Evolutionary conservation across 495 filamentous ascomycete species (phyloP), one percentile per base, ranked within the genome.

Genomic region (Hypoxylon lienhwacheense): DNA sequence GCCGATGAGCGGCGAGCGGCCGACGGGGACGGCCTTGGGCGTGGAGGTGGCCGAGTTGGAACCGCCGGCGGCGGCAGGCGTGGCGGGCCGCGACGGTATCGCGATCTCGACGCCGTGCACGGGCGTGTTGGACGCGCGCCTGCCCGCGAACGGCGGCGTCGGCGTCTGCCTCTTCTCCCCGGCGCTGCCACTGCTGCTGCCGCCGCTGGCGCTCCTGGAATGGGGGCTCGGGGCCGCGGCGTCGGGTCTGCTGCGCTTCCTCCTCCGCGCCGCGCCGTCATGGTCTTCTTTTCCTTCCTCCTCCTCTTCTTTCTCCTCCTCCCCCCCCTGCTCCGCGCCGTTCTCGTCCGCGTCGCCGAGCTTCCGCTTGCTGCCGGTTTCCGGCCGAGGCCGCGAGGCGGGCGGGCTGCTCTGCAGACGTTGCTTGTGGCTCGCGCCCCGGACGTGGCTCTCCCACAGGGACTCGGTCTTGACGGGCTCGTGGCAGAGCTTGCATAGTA

Each of bases 401-500:
- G 40, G 33, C 37, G 10, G 51, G 43, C 8, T 62, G 24, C 29
- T 35, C 16, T 59, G 53, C 1, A 61, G 49, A 1, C 42, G 48
- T 25, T 72, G 71, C 7, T 52, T 70, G 61, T 86, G 84, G 21
- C 61, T 64, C 8, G 68, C 58, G 42, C 73, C 75, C 24, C 75
- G 71, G 5, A 83, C 48, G 56, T 87, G 84, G 3, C 59, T 66
- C 17, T 84, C 74, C 84, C 84, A 87, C 22, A 83, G 65, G 0
- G 79, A 66, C 37, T 86, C 82, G 11, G 82, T 73, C 61, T 86
- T 86, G 48, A 88, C 56, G 15, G 72, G 69, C 29, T 81, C 73
- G 43, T 74, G 78, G 63, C 85, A 88, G 8, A 83, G 64, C 39
- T 72, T 69, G 69, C 85, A 86, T 44, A 79, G 64, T 5, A 88